Evolutionary conservation across 495 filamentous ascomycete species (phyloP), one percentile per base, ranked within the genome.

Genomic region (Trichoderma erinaceum): DNA sequence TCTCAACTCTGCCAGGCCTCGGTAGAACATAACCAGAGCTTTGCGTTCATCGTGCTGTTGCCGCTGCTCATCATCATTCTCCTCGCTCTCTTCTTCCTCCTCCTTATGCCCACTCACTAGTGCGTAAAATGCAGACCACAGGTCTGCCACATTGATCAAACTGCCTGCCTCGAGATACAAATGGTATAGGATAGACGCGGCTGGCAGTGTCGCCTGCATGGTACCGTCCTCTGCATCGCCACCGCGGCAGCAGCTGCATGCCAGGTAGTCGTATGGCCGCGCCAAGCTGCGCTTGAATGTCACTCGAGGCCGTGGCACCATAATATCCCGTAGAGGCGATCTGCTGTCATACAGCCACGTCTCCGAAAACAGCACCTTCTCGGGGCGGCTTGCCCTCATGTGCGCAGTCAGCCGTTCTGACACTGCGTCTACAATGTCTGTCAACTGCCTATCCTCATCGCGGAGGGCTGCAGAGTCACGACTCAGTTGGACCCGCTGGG

Each of bases 111-210:
- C 86, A 41, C 88, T 87, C 56, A 93, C 81, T 11, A 96, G 86
- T 6, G 86, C 87, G 69, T 87, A 84, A 75, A 96, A 98, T 1
- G 95, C 92, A 27, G 89, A 86, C 92, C 92, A 97, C 27, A 99
- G 76, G 77, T 99, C 95, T 56, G 87, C 87, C 7, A 91, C 87
- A 74, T 99, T 99, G 72, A 99, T 88, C 63, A 97, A 77, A 7
- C 88, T 84, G 5, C 94, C 94, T 0, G 93, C 90, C 78, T 98
- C 94, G 21, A 93, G 84, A 75, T 96, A 97, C 35, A 97, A 79
- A 68, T 96, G 92, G 78, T 97, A 99, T 68, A 98, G 72, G 21
- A 97, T 89, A 2, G 92, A 85, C 18, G 89, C 89, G 16, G 91
- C 79, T 15, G 96, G 93, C 71, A 94, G 86, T 10, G 87, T 90